Percentiles rank a stretch among this genome's conserved stretches.
phyloP scores from a whole-genome alignment of 2,329 filamentous ascomycete species.

The Aphanoascus verrucosus region DNA sequence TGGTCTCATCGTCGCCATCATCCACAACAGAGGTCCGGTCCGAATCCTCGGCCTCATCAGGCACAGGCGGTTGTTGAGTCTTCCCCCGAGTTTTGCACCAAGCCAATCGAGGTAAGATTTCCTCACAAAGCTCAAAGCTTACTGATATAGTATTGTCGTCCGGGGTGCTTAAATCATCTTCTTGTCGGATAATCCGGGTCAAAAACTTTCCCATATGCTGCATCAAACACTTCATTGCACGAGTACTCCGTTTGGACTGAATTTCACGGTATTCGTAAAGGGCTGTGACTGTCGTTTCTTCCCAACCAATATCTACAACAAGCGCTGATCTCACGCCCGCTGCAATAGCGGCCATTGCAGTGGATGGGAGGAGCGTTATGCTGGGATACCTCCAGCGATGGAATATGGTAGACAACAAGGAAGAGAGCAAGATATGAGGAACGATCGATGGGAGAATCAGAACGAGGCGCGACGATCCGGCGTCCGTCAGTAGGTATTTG shows the following conservation, averaged over 20 bases:
- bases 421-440: slow-evolving; percentile 66
- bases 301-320: slow-evolving; percentile 85
- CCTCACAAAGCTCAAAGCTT: slow-evolving; percentile 71
- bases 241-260: slow-evolving; percentile 54
- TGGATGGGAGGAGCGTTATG: slow-evolving; percentile 67
- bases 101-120: slow-evolving; percentile 60
- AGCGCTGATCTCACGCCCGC: slow-evolving; percentile 79
- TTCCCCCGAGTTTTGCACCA: slow-evolving; percentile 53
- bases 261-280: slow-evolving; percentile 88
- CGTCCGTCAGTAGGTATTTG: slow-evolving; percentile 52
- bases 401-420: slow-evolving; percentile 68
- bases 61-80: slow-evolving; percentile 7
- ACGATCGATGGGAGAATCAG: slow-evolving; percentile 67
- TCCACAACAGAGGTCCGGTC: slow-evolving; percentile 7
- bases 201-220: slow-evolving; percentile 50
- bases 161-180: slow-evolving; percentile 18
- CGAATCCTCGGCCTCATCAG: slow-evolving; percentile 26
- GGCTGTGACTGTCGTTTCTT: slow-evolving; percentile 73
- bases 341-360: slow-evolving; percentile 62
- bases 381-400: slow-evolving; percentile 66
- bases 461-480: slow-evolving; percentile 61
- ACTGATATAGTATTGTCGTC: slow-evolving; percentile 36
- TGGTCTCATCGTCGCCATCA: slow-evolving; percentile 23
- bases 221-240: slow-evolving; percentile 63
- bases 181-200: slow-evolving; percentile 19